Percentiles rank a stretch among this genome's conserved stretches.
These are phyloP conservation scores for Coemansia sp. DNA, from an alignment of 192 early-diverging fungal species.

Conservation along the genomic window DNA sequence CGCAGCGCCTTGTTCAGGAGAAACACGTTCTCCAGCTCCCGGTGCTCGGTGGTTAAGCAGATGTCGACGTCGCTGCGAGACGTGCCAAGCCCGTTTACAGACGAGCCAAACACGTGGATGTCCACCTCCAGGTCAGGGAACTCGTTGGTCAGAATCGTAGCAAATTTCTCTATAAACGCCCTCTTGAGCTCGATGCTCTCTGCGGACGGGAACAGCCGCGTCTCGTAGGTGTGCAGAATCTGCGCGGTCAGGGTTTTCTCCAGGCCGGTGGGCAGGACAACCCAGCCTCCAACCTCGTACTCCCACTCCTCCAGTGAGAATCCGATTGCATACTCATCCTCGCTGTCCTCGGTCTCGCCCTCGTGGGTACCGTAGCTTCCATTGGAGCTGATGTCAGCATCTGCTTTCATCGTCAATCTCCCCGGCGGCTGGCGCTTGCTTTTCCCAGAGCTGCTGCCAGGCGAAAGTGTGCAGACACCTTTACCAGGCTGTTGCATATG, in stretches of 20 bases:
- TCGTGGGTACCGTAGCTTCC: slow-evolving; percentile 1
- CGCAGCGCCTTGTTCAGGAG: slow-evolving; percentile 70
- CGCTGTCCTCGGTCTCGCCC: slow-evolving; percentile 18
- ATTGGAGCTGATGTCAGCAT: background rate
- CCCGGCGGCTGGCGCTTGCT: background rate
- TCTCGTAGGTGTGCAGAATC: slow-evolving; percentile 62
- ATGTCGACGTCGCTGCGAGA: slow-evolving; percentile 87
- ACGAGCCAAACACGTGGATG: slow-evolving; percentile 91
- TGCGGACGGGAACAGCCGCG: slow-evolving; percentile 61
- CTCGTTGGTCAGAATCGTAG: slow-evolving; percentile 72
- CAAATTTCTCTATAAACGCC: slow-evolving; percentile 77
- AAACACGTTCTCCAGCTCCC: slow-evolving; percentile 72
- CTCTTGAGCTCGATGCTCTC: slow-evolving; percentile 67
- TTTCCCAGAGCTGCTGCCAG: background rate
- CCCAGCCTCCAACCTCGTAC: slow-evolving; percentile 27
- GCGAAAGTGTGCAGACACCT: background rate
- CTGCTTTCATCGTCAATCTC: background rate
- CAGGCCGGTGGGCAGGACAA: slow-evolving; percentile 38
- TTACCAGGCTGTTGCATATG: slow-evolving; percentile 1
- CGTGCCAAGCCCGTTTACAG: slow-evolving; percentile 85
- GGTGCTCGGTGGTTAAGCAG: slow-evolving; percentile 84
- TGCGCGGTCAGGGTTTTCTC: slow-evolving; percentile 59
- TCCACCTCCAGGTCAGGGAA: slow-evolving; percentile 78
- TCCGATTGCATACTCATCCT: slow-evolving; percentile 29
- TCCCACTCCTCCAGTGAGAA: slow-evolving; percentile 46